Percentiles rank a stretch among this genome's conserved stretches.
phyloP scores from a whole-genome alignment of 2,329 filamentous ascomycete species.

The Malbranchea zuffiana region DNA sequence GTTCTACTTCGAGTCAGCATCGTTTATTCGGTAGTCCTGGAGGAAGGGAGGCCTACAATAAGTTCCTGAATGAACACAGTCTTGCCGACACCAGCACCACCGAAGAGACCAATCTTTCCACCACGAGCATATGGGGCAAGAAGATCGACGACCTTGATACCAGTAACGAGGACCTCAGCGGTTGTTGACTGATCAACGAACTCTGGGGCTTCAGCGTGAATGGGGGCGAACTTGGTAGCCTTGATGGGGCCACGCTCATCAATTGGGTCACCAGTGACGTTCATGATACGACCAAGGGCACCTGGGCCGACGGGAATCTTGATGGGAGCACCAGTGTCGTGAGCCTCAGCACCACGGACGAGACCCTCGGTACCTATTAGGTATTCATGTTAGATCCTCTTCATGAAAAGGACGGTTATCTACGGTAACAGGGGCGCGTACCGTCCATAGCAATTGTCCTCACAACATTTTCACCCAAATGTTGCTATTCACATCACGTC shows the following conservation, averaged over 20 bases:
- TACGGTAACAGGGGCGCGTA: slow-evolving; percentile 40
- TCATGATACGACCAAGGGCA: slow-evolving; percentile 98
- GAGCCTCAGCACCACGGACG: slow-evolving; percentile 74
- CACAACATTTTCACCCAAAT: slow-evolving; percentile 98
- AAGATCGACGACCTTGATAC: slow-evolving; percentile 99
- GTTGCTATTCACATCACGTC: slow-evolving; percentile 61
- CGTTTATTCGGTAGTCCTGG: slow-evolving; percentile 5
- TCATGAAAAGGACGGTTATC: background rate
- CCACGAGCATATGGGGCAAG: slow-evolving; percentile 98
- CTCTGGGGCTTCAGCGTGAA: slow-evolving; percentile 84
- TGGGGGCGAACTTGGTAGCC: slow-evolving; percentile 72
- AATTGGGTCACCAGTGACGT: slow-evolving; percentile 99
- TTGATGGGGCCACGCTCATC: slow-evolving; percentile 99
- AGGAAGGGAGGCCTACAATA: slow-evolving; percentile 51
- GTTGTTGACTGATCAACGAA: slow-evolving; percentile 94
- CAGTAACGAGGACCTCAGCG: slow-evolving; percentile 93
- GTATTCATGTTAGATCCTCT: slow-evolving; percentile 15
- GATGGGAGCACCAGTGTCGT: slow-evolving; percentile 89
- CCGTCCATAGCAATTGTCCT: slow-evolving; percentile 99
- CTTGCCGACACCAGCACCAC: slow-evolving; percentile 99
- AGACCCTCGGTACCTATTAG: slow-evolving; percentile 92
- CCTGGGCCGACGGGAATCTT: slow-evolving; percentile 86
- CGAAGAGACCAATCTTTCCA: slow-evolving; percentile 99
- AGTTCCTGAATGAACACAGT: slow-evolving; percentile 99
- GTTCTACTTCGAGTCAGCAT: slow-evolving; percentile 50